A percentile compares a stretch with the other conserved stretches of the same genome.
Evolutionary conservation across 805 yeast genomes (phyloP).

Genomic region (Pichia heedii): DNA sequence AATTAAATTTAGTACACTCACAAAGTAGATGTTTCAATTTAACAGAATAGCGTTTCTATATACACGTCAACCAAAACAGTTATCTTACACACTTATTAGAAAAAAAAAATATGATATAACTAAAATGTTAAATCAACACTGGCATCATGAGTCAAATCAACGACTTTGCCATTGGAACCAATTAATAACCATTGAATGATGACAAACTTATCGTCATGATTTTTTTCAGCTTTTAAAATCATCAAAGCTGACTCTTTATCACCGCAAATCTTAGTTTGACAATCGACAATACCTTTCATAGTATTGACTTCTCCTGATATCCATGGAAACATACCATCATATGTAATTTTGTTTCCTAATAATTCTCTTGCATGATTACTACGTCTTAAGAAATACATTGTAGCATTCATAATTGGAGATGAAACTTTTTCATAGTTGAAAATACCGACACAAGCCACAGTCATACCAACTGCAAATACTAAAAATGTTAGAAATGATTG

Average conservation of each 20-base stretch:
- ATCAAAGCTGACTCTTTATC: constrained; percentile 43
- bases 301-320: constrained; percentile 77
- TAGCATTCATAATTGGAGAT: constrained; percentile 81
- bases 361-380: constrained; percentile 50
- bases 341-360: constrained; percentile 71
- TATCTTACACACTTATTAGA: too few relatives aligned
- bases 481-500: constrained; percentile 34
- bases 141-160: constrained; percentile 44
- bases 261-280: constrained; percentile 65
- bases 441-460: constrained; percentile 50
- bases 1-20: too few relatives aligned
- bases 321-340: constrained; percentile 79
- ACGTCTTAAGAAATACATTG: constrained; percentile 77
- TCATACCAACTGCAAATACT: constrained; percentile 45
- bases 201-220: constrained; percentile 46
- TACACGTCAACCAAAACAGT: too few relatives aligned
- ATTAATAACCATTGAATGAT: constrained; percentile 57
- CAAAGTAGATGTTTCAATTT: too few relatives aligned
- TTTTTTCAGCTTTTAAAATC: constrained; percentile 56
- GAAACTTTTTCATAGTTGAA: constrained; percentile 90
- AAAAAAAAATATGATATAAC: too few relatives aligned
- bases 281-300: constrained; percentile 71
- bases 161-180: constrained; percentile 32
- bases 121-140: constrained; percentile 20
- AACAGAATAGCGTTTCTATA: too few relatives aligned